These are phyloP conservation scores for Actinomucor elegans DNA, from an alignment of 371 early-diverging fungal species.

Conservation along the genomic window DNA sequence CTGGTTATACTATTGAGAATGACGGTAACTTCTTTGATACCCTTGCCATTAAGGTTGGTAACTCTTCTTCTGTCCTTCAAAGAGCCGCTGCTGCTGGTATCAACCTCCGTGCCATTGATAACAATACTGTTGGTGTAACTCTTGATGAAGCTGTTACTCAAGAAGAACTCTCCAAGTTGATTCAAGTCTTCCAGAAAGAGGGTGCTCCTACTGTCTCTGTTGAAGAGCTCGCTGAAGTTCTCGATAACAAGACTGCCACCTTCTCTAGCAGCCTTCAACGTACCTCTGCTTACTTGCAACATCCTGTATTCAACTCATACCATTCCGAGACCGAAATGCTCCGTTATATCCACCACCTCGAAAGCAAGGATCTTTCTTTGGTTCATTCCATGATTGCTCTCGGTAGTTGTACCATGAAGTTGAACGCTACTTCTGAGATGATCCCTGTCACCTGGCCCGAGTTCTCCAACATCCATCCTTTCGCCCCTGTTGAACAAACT, in stretches of 20 bases:
- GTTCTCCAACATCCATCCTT: conserved; percentile 93
- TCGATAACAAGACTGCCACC: conserved; percentile 40
- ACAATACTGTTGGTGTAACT: conserved; percentile 75
- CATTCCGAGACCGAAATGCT: conserved; percentile 99
- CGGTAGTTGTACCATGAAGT: conserved; percentile 98
- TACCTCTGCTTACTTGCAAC: conserved; percentile 75
- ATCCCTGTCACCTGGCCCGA: conserved; percentile 97
- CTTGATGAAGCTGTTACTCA: conserved; percentile 90
- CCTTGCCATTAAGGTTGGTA: conserved; percentile 74
- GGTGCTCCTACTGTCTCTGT: conserved; percentile 48
- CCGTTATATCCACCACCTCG: conserved; percentile 90
- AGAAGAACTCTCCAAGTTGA: conserved; percentile 75
- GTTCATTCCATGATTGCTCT: conserved; percentile 98
- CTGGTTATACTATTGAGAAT: conserved; percentile 81
- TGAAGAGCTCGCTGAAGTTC: conserved; percentile 43
- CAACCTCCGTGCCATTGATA: conserved; percentile 85
- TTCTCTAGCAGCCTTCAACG: conserved; percentile 72
- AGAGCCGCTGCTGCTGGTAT: conserved; percentile 78
- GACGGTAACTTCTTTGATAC: conserved; percentile 91
- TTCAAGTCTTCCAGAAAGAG: conserved; percentile 68
- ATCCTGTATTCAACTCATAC: conserved; percentile 90
- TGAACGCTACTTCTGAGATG: conserved; percentile 97
- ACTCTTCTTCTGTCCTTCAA: conserved; percentile 62
- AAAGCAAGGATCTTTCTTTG: conserved; percentile 94
- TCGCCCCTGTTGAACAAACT: conserved; percentile 91